Conservation (phyloP, 495 filamentous ascomycete genomes). For the Talaromyces wortmannii region DNA sequence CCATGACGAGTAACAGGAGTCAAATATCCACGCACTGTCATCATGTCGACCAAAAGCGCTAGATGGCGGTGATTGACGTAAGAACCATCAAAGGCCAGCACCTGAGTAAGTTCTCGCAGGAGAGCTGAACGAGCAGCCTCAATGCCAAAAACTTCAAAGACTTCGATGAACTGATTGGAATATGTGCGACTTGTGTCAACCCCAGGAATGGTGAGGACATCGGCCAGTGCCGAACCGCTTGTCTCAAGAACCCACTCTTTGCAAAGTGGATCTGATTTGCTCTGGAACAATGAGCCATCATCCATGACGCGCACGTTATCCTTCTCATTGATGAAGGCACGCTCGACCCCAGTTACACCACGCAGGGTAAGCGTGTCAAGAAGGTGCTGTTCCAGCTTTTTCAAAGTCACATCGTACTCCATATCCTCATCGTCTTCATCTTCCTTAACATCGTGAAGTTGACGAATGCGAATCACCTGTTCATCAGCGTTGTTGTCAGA, state of each 20-base stretch:
- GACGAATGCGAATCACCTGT: slow-evolving; percentile 88
- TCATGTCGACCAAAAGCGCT: slow-evolving; percentile 93
- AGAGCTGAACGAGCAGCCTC: slow-evolving; percentile 84
- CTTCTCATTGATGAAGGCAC: slow-evolving; percentile 87
- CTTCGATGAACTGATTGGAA: slow-evolving; percentile 91
- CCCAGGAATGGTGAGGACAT: slow-evolving; percentile 78
- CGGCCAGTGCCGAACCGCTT: slow-evolving; percentile 73
- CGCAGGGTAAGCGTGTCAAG: slow-evolving; percentile 84
- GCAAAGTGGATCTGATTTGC: slow-evolving; percentile 64
- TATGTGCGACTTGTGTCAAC: slow-evolving; percentile 87
- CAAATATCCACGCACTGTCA: slow-evolving; percentile 89
- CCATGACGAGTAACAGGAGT: slow-evolving; percentile 96
- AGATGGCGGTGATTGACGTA: slow-evolving; percentile 99
- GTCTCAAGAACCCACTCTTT: slow-evolving; percentile 96
- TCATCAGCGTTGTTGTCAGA: slow-evolving; percentile 97
- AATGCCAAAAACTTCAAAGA: slow-evolving; percentile 90
- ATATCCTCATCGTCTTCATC: slow-evolving; percentile 72
- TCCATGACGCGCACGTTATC: slow-evolving; percentile 51
- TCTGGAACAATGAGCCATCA: slow-evolving; percentile 62
- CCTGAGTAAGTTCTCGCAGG: slow-evolving; percentile 78
- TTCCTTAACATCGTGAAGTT: slow-evolving; percentile 65
- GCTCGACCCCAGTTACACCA: slow-evolving; percentile 79
- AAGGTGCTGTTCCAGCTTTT: slow-evolving; percentile 83
- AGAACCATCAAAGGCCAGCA: slow-evolving; percentile 94
- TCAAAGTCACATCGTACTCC: slow-evolving; percentile 84